Evolutionary conservation across 2,329 filamentous ascomycete genomes (phyloP), one percentile per base, ranked within the genome.

Genomic region (Shiraia sp.): DNA sequence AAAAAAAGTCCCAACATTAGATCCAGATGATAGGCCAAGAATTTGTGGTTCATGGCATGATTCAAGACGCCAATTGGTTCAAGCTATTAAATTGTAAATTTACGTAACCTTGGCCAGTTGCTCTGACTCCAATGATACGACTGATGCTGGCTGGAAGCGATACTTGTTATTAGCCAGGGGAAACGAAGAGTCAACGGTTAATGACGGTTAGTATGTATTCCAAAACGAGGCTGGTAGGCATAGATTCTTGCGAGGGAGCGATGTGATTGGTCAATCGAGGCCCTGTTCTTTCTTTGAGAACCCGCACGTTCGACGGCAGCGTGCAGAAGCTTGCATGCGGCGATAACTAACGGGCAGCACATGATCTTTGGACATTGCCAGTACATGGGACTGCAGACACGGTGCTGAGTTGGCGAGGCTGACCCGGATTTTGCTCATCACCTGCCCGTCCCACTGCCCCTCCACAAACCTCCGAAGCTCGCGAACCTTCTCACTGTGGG

Each of bases 271-370:
- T 31, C 16, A 28, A 14, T 35, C 26, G 30, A 16, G 22, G 32
- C 12, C 38, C 25, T 29, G 38, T 28, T 29, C 16, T 12, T 36
- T 3, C 6, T 24, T 13, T 22, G 31, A 32, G 25, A 32, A 30
- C 26, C 25, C 30, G 25, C n/a, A 16, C 10, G 31, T 24, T 34
- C 32, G 24, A 26, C 38, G 32, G 38, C 32, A 30, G 24, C 38
- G 10, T 41, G 38, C 38, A 35, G 36, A 17, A 39, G 36, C 28
- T 39, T 32, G 36, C 29, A 39, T 39, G 28, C 17, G 22, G 16
- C 14, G 31, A 23, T 33, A 27, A 9, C 22, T 17, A 27, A 30
- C 24, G 38, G 31, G 36, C n/a, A 38, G 30, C 31, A 40, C 38
- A 40, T 35, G 38, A 31, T 41, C 19, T 24, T n/a, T n/a, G n/a